These are phyloP conservation scores for Groenewaldozyma tartarivorans DNA, from an alignment of 805 yeast species.

Conservation along the genomic window DNA sequence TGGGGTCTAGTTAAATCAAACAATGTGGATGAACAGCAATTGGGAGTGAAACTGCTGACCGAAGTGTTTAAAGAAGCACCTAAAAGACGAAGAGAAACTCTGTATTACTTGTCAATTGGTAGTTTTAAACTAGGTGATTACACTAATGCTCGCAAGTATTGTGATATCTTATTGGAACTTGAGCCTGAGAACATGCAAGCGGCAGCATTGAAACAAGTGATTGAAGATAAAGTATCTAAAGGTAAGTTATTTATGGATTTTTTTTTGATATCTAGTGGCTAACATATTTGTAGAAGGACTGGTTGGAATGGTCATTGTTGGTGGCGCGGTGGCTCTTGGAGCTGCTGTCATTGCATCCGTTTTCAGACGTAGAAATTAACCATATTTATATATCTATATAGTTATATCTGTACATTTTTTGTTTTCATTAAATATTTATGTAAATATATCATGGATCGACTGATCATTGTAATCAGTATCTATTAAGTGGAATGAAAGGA, in stretches of 20 bases:
- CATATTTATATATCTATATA: too few species aligned
- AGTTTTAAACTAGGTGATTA: constrained; percentile 84
- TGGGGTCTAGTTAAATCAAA: constrained; percentile 87
- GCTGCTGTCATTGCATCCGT: constrained; percentile 44
- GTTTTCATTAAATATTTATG: too few species aligned
- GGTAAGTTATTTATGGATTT: constrained; percentile 19
- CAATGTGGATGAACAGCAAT: constrained; percentile 52
- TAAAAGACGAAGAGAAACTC: constrained; percentile 75
- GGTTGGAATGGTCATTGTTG: constrained; percentile 77
- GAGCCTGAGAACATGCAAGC: constrained; percentile 88
- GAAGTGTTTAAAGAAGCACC: constrained; percentile 63
- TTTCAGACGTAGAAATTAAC: constrained; percentile 19
- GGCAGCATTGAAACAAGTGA: constrained; percentile 54
- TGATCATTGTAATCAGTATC: too few species aligned
- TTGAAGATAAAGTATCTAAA: constrained; percentile 74
- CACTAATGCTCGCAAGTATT: constrained; percentile 73
- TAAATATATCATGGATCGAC: too few species aligned
- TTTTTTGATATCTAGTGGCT: background rate
- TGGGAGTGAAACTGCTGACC: constrained; percentile 66
- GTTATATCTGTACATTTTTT: too few species aligned
- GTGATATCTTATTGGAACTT: constrained; percentile 61
- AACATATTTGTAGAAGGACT: constrained; percentile 53
- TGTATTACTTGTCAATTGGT: constrained; percentile 81
- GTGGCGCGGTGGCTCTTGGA: constrained; percentile 79
- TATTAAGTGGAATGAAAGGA: too few species aligned